These are phyloP conservation scores for Santalum album DNA, from an alignment of 164 flowering plant species.

Conservation along the genomic window DNA sequence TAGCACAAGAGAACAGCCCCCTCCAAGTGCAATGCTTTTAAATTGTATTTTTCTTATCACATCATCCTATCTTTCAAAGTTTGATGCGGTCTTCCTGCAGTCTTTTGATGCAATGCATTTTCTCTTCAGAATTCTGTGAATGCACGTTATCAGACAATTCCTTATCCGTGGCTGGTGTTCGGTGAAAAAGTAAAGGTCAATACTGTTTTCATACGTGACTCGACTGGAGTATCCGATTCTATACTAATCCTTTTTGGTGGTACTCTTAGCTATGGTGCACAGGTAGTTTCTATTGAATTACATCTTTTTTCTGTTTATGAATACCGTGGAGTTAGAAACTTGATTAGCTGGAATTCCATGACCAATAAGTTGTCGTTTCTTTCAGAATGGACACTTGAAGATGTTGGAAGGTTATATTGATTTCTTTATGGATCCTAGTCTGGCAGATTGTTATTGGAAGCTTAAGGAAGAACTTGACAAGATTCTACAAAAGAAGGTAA, in stretches of 20 bases:
- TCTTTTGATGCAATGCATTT: too few species aligned
- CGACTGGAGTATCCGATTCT: constrained; percentile 94
- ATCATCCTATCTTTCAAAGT: too few species aligned
- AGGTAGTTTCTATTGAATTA: constrained; percentile 31
- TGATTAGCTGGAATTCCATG: constrained; percentile 1
- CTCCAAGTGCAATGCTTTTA: too few species aligned
- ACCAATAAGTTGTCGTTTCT: constrained; percentile 4
- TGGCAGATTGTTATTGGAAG: constrained; percentile 75
- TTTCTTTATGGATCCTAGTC: constrained; percentile 83
- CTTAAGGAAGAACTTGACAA: constrained; percentile 73
- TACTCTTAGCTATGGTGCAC: constrained; percentile 44
- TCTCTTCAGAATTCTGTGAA: constrained; percentile 86
- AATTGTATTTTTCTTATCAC: too few species aligned
- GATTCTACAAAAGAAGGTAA: constrained; percentile 73
- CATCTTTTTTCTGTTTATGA: background rate
- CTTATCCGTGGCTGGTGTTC: constrained; percentile 93
- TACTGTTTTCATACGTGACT: constrained; percentile 87
- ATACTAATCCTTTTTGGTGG: constrained; percentile 92
- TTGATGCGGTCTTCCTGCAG: too few species aligned
- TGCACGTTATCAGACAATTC: constrained; percentile 88
- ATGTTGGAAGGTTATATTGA: constrained; percentile 88
- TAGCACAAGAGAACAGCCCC: too few species aligned
- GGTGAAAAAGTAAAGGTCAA: constrained; percentile 97
- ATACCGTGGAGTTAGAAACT: background rate
- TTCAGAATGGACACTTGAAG: constrained; percentile 85